Percentiles rank a stretch among this genome's conserved stretches.
phyloP scores from a whole-genome alignment of 108 stramenopile species.

The Nannochloropsis gaditana region DNA sequence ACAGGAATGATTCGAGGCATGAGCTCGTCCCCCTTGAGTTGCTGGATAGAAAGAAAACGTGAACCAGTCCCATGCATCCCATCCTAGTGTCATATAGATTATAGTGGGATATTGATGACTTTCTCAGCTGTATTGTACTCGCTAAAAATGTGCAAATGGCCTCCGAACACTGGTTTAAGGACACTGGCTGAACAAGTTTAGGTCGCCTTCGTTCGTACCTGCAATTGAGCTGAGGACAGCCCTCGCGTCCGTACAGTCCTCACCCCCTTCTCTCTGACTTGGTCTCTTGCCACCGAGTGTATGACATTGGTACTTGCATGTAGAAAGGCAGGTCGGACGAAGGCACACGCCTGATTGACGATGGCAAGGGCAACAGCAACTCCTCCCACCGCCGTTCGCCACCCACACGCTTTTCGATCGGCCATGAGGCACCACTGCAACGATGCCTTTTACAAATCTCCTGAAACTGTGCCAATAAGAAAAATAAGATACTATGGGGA shows the following conservation, averaged over 20 bases:
- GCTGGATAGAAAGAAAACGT: conserved; percentile 70
- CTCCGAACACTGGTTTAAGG: no score
- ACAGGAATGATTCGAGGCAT: conserved; percentile 76
- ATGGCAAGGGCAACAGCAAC: background rate
- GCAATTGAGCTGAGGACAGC: background rate
- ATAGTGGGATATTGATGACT: no score
- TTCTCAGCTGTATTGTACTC: no score
- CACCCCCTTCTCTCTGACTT: background rate
- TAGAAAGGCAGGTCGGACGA: background rate
- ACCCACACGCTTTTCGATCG: no score
- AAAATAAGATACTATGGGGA: no score
- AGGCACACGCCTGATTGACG: background rate
- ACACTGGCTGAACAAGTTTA: no score
- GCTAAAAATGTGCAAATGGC: no score
- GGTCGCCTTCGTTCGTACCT: background rate
- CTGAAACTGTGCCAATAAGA: no score
- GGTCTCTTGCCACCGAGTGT: background rate
- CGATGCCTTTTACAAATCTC: no score
- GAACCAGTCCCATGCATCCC: conserved; percentile 63
- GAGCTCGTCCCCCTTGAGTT: conserved; percentile 70
- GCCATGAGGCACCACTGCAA: no score
- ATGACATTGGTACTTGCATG: background rate
- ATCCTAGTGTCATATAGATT: background rate
- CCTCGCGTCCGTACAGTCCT: background rate
- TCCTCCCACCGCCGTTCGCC: background rate